Conservation (phyloP, 257 asterid species). For the Salvia miltiorrhiza region DNA sequence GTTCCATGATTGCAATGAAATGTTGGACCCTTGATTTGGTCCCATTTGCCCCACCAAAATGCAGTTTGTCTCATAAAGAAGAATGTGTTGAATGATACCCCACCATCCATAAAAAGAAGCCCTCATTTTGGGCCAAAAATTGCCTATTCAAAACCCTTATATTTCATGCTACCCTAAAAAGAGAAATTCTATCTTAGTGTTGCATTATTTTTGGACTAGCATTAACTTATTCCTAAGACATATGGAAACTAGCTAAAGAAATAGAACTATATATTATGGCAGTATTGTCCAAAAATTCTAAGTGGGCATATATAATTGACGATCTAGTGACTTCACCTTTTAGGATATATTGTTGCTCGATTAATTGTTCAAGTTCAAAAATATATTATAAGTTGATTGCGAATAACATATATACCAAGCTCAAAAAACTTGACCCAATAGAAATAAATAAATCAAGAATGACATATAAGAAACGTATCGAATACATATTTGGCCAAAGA, state of each 20-base stretch:
- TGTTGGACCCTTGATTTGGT: conserved; percentile 26
- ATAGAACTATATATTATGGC: not conserved
- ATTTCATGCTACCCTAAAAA: conserved; percentile 29
- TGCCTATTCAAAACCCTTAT: conserved; percentile 23
- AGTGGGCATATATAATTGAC: not conserved
- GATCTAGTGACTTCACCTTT: conserved; percentile 18
- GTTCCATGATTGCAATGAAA: conserved; percentile 29
- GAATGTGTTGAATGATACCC: conserved; percentile 28
- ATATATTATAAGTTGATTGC: no score
- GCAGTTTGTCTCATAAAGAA: conserved; percentile 35
- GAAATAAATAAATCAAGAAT: not conserved
- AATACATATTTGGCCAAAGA: not conserved
- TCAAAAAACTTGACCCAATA: not conserved
- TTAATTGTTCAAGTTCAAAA: not conserved
- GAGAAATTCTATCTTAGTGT: conserved; percentile 18
- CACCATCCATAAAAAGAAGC: conserved; percentile 37
- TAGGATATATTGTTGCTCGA: not conserved
- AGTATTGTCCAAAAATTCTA: conserved; percentile 7
- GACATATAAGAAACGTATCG: no score
- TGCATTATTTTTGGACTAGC: conserved; percentile 22
- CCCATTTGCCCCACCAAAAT: conserved; percentile 35
- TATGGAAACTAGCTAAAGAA: not conserved
- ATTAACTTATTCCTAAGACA: conserved; percentile 14
- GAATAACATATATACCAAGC: no score
- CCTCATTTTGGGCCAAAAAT: conserved; percentile 41